Evolutionary conservation across 2,329 filamentous ascomycete genomes (phyloP).

Genomic region (Grosmannia serpens): DNA sequence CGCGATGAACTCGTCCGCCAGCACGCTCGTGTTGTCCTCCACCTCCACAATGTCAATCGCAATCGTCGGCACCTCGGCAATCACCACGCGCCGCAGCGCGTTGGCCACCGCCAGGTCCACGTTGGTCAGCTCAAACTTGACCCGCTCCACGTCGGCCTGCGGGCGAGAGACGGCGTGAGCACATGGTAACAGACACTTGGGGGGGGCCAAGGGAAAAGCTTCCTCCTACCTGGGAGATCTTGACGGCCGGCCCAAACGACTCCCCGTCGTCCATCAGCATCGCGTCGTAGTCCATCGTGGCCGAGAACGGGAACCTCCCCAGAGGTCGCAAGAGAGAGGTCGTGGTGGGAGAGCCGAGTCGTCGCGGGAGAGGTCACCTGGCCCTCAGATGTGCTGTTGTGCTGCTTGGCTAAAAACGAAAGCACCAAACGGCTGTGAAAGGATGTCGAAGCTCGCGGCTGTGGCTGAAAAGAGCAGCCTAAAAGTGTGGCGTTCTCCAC

Average conservation of each 20-base stretch:
- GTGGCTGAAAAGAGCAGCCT: not conserved
- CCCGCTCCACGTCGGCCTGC: slow-evolving; percentile 67
- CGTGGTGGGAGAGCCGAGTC: not conserved
- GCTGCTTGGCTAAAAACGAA: not conserved
- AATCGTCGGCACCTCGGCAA: slow-evolving; percentile 87
- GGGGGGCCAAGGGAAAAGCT: too few species aligned
- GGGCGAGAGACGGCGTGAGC: too few species aligned
- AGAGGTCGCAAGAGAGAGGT: not conserved
- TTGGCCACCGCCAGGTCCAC: slow-evolving; percentile 90
- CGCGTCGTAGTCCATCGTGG: slow-evolving; percentile 46
- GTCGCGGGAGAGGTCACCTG: too few species aligned
- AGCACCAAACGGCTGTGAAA: too few species aligned
- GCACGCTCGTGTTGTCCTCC: slow-evolving; percentile 84
- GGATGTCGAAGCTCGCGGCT: not conserved
- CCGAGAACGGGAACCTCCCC: not conserved
- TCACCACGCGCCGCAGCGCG: slow-evolving; percentile 78
- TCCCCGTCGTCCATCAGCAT: slow-evolving; percentile 47
- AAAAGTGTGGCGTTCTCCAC: not conserved
- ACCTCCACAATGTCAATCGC: slow-evolving; percentile 93
- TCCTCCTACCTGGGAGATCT: slow-evolving; percentile 48
- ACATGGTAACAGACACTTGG: slow-evolving; percentile 8
- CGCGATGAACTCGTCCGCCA: slow-evolving; percentile 91
- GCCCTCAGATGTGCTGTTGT: not conserved
- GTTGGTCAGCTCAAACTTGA: slow-evolving; percentile 84
- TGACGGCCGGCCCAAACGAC: slow-evolving; percentile 43